A percentile compares a stretch with the other conserved stretches of the same genome.
These are phyloP conservation scores for Arthroderma sp. DNA, from an alignment of 2,329 filamentous ascomycete species.

Conservation along the genomic window DNA sequence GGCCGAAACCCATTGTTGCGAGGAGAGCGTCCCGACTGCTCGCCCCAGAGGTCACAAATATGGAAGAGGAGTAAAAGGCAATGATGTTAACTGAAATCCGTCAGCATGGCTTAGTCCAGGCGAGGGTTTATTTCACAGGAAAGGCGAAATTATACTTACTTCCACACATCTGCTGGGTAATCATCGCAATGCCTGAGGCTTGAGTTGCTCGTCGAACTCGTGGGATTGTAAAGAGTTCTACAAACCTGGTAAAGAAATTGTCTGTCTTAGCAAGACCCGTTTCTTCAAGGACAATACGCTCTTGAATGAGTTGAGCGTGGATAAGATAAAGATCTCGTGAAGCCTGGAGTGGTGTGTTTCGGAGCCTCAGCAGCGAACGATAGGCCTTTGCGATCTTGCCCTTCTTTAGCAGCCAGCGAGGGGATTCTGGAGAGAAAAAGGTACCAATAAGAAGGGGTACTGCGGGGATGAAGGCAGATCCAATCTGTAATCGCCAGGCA, in stretches of 20 bases:
- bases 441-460: slow-evolving; percentile 44
- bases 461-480: slow-evolving; percentile 52
- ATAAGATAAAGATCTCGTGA: slow-evolving; percentile 48
- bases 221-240: slow-evolving; percentile 20
- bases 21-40: slow-evolving; percentile 39
- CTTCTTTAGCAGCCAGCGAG: slow-evolving; percentile 56
- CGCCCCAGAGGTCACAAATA: slow-evolving; percentile 29
- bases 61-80: slow-evolving; percentile 52
- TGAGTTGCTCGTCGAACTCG: slow-evolving; percentile 19
- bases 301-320: slow-evolving; percentile 26
- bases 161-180: slow-evolving; percentile 25
- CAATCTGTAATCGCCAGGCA: slow-evolving; percentile 52
- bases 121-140: not conserved
- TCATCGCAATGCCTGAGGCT: slow-evolving; percentile 20
- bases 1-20: slow-evolving; percentile 49
- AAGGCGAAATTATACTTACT: slow-evolving; percentile 14
- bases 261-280: slow-evolving; percentile 24
- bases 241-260: slow-evolving; percentile 36
- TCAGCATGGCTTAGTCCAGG: not conserved
- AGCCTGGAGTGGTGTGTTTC: slow-evolving; percentile 48
- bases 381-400: slow-evolving; percentile 49
- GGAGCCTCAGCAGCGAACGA: slow-evolving; percentile 42
- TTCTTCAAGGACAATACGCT: slow-evolving; percentile 26
- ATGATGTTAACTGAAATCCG: slow-evolving; percentile 47
- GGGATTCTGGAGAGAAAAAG: slow-evolving; percentile 52